Conservation (phyloP, 2,329 filamentous ascomycete genomes). For the Grosmannia serpens region DNA sequence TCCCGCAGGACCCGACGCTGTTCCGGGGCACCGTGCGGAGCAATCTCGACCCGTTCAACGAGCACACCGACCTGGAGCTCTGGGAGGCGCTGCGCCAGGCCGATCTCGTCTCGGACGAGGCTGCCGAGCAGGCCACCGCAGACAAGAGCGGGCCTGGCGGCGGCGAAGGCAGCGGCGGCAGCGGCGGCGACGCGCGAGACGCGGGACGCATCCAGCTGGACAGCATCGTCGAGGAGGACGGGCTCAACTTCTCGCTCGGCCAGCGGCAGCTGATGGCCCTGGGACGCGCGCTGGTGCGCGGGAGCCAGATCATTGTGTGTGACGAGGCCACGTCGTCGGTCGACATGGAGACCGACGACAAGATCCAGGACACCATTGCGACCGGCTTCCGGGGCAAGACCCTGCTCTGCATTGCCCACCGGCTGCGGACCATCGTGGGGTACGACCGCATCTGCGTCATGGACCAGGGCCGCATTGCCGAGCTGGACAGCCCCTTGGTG, state of each 20-base stretch:
- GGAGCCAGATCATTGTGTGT: conserved; percentile 85
- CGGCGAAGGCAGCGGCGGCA: background rate
- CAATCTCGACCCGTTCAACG: conserved; percentile 71
- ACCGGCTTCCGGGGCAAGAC: conserved; percentile 78
- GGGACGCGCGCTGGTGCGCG: conserved; percentile 77
- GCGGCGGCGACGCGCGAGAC: background rate
- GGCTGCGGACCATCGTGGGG: conserved; percentile 80
- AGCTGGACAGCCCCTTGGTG: conserved; percentile 65
- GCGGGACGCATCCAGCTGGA: conserved; percentile 63
- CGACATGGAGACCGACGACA: conserved; percentile 93
- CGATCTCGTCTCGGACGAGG: conserved; percentile 47
- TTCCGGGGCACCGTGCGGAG: conserved; percentile 70
- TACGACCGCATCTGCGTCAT: conserved; percentile 97
- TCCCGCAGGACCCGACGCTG: conserved; percentile 74
- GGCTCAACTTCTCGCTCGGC: conserved; percentile 88
- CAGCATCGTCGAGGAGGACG: conserved; percentile 80
- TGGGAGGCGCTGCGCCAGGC: conserved; percentile 70
- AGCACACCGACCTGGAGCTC: conserved; percentile 66
- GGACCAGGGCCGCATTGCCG: conserved; percentile 78
- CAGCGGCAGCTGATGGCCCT: conserved; percentile 94
- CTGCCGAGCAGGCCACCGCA: conserved; percentile 17
- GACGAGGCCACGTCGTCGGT: conserved; percentile 92
- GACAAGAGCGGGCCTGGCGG: background rate
- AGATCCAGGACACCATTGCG: conserved; percentile 85
- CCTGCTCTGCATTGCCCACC: conserved; percentile 83